Conservation (phyloP, 345 rosid genomes). For the Gynandropsis gynandra region DNA sequence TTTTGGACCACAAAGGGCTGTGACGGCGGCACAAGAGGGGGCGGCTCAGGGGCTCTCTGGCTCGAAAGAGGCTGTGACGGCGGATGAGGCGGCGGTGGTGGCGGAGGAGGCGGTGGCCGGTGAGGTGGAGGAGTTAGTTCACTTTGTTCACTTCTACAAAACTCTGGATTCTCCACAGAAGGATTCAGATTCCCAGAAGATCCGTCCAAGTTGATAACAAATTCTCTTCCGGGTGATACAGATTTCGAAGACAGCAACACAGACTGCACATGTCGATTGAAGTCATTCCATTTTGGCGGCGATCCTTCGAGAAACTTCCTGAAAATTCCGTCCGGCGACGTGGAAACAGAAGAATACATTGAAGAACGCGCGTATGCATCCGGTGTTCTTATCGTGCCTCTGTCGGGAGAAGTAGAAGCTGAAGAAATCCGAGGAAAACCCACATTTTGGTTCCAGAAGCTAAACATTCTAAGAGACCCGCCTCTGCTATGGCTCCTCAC, state of each 20-base stretch:
- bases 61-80: slow-evolving; percentile 35
- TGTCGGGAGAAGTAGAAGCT: slow-evolving; percentile 49
- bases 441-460: slow-evolving; percentile 24
- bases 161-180: slow-evolving; percentile 19
- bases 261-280: slow-evolving; percentile 29
- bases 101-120: slow-evolving; percentile 28
- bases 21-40: slow-evolving; percentile 38
- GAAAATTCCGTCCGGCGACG: slow-evolving; percentile 27
- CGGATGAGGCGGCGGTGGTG: slow-evolving; percentile 31
- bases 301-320: slow-evolving; percentile 17
- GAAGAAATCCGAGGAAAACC: slow-evolving; percentile 29
- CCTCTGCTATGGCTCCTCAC: slow-evolving; percentile 23
- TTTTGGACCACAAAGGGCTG: slow-evolving; percentile 50
- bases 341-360: slow-evolving; percentile 29
- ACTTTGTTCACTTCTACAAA: slow-evolving; percentile 22
- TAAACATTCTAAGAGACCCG: slow-evolving; percentile 27
- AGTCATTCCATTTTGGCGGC: slow-evolving; percentile 24
- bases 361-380: slow-evolving; percentile 27
- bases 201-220: slow-evolving; percentile 26
- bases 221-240: slow-evolving; percentile 27
- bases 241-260: slow-evolving; percentile 31
- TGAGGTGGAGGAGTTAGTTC: slow-evolving; percentile 26
- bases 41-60: slow-evolving; percentile 35
- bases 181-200: slow-evolving; percentile 22
- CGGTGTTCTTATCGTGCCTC: slow-evolving; percentile 20